phyloP scores from a whole-genome alignment of 805 yeast genomes.

The Pichia scutulata region DNA sequence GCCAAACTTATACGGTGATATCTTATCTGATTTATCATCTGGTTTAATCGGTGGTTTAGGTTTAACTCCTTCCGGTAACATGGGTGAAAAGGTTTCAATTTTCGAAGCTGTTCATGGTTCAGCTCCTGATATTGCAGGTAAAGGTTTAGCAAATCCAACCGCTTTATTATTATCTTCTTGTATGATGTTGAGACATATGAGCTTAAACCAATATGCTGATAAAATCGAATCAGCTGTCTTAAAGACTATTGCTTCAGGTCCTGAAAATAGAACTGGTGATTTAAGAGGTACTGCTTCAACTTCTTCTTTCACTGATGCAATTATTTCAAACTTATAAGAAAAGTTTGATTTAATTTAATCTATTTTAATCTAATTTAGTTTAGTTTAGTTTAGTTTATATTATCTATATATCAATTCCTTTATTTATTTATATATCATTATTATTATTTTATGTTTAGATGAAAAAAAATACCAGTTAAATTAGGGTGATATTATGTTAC shows the following conservation, averaged over 20 bases:
- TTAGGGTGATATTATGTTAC: too few relatives aligned
- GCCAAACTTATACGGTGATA: constrained; percentile 99
- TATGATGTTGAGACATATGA: constrained; percentile 99
- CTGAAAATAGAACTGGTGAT: constrained; percentile 94
- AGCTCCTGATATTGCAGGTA: constrained; percentile 99
- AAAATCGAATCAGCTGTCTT: constrained; percentile 82
- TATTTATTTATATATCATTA: background rate
- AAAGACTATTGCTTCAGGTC: constrained; percentile 88
- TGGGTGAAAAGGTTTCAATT: constrained; percentile 96
- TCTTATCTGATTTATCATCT: constrained; percentile 94
- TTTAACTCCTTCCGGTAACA: constrained; percentile 97
- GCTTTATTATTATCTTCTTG: constrained; percentile 92
- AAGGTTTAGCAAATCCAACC: constrained; percentile 98
- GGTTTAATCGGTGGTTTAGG: constrained; percentile 99
- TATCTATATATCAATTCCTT: background rate
- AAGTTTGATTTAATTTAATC: too few relatives aligned
- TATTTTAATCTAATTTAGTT: too few relatives aligned
- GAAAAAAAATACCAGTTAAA: too few relatives aligned
- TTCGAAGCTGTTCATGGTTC: constrained; percentile 99
- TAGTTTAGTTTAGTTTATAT: too few relatives aligned
- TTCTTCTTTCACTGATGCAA: constrained; percentile 82
- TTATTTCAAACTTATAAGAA: constrained; percentile 65
- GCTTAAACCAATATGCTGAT: constrained; percentile 72
- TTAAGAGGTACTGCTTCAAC: constrained; percentile 90
- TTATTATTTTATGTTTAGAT: background rate